Evolutionary conservation across 305 asterid genomes (phyloP).

Genomic region (Fraxinus angustifolia): DNA sequence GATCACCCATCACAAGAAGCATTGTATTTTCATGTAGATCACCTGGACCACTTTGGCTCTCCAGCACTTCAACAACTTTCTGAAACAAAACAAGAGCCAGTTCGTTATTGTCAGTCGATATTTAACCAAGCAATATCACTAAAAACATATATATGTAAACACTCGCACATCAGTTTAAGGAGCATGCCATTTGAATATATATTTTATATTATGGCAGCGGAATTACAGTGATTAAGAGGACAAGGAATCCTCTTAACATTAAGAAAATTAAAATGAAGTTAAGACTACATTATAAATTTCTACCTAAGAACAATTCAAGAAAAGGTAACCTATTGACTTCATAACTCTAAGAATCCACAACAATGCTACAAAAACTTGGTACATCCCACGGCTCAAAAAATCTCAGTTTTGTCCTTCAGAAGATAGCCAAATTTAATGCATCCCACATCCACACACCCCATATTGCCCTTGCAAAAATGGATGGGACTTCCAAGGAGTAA

Average conservation of each 20-base stretch:
- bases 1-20: slow-evolving; percentile 99
- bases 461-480: background rate
- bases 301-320: background rate
- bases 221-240: background rate
- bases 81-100: slow-evolving; percentile 30
- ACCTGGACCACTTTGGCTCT: slow-evolving; percentile 77
- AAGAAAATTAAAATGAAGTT: background rate
- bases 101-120: slow-evolving; percentile 19
- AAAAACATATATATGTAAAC: background rate
- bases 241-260: background rate
- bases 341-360: background rate
- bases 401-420: background rate
- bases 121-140: background rate
- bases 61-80: slow-evolving; percentile 70
- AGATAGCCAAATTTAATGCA: background rate
- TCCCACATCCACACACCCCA: background rate
- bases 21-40: slow-evolving; percentile 86
- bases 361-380: background rate
- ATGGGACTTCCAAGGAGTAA: background rate
- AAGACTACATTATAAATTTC: background rate
- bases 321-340: background rate
- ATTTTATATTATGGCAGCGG: background rate
- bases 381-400: background rate
- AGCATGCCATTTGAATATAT: background rate
- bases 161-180: background rate